These are phyloP conservation scores for Chytriomyces sp. DNA, from an alignment of 192 early-diverging fungal species.

Conservation along the genomic window DNA sequence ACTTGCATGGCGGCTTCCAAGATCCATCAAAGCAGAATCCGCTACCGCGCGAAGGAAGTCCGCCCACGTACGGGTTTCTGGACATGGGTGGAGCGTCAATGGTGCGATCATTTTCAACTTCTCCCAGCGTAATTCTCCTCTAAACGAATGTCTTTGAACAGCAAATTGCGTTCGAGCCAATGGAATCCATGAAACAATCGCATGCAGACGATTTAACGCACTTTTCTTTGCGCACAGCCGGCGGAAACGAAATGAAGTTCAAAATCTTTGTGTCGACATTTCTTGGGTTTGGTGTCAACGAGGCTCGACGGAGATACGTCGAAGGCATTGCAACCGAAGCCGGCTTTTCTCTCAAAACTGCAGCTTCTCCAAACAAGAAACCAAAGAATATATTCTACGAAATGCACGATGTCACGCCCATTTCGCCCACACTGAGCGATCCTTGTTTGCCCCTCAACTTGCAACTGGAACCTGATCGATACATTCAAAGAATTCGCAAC, in stretches of 20 bases:
- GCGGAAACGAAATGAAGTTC: slow-evolving; percentile 64
- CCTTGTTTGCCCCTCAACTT: slow-evolving; percentile 55
- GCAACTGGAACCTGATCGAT: slow-evolving; percentile 2
- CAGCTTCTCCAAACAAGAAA: neutral
- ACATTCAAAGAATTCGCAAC: neutral
- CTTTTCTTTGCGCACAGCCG: slow-evolving; percentile 72
- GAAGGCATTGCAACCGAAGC: slow-evolving; percentile 49
- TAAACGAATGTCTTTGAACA: neutral
- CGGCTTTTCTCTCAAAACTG: neutral
- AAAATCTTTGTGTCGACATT: slow-evolving; percentile 90
- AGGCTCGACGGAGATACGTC: slow-evolving; percentile 84
- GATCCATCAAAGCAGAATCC: neutral
- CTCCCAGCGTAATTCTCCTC: neutral
- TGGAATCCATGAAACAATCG: slow-evolving; percentile 54
- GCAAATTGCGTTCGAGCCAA: slow-evolving; percentile 96
- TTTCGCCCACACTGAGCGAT: slow-evolving; percentile 29
- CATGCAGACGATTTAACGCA: slow-evolving; percentile 74
- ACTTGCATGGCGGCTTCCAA: slow-evolving; percentile 78
- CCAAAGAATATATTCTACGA: neutral
- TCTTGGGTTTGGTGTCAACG: slow-evolving; percentile 95
- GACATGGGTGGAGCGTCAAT: slow-evolving; percentile 85
- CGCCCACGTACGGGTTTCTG: slow-evolving; percentile 77
- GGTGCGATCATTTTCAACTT: neutral
- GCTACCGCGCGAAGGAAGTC: slow-evolving; percentile 7
- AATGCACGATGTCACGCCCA: neutral